A percentile compares a stretch with the other conserved stretches of the same genome.
These are phyloP conservation scores for Scutellaria minor DNA, from an alignment of 257 asterid species.

Conservation along the genomic window DNA sequence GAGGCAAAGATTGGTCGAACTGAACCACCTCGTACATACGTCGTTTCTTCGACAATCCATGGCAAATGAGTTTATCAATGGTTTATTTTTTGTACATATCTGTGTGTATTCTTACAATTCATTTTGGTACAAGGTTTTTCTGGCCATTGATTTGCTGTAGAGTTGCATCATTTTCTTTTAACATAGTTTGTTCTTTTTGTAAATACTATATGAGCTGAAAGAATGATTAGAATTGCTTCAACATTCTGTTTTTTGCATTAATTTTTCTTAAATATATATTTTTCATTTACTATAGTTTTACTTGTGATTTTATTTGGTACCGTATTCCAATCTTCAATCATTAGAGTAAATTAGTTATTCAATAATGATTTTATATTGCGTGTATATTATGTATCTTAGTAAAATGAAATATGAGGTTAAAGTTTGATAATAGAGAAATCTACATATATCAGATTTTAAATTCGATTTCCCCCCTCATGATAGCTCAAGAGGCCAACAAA, in stretches of 20 bases:
- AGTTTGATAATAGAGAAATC: no score
- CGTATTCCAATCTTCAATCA: no score
- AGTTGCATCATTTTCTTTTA: neutral
- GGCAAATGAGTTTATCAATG: neutral
- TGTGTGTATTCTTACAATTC: neutral
- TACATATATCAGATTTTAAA: no score
- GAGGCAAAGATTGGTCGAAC: conserved; percentile 10
- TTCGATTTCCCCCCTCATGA: no score
- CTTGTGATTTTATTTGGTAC: no score
- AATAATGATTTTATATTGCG: no score
- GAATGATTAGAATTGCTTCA: neutral
- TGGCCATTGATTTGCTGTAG: conserved; percentile 7
- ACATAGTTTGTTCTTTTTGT: neutral
- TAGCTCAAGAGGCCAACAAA: no score
- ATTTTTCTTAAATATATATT: neutral
- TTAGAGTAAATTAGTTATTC: no score
- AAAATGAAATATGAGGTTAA: no score
- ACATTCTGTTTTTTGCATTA: neutral
- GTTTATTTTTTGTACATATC: conserved; percentile 35
- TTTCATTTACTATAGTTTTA: no score
- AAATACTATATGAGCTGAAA: neutral
- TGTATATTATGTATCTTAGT: no score
- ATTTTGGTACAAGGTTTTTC: conserved; percentile 20
- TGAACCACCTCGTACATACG: neutral
- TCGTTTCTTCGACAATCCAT: neutral